These are phyloP conservation scores for Gaeumannomyces sp. DNA, from an alignment of 2,329 filamentous ascomycete genomes.

Conservation along the genomic window DNA sequence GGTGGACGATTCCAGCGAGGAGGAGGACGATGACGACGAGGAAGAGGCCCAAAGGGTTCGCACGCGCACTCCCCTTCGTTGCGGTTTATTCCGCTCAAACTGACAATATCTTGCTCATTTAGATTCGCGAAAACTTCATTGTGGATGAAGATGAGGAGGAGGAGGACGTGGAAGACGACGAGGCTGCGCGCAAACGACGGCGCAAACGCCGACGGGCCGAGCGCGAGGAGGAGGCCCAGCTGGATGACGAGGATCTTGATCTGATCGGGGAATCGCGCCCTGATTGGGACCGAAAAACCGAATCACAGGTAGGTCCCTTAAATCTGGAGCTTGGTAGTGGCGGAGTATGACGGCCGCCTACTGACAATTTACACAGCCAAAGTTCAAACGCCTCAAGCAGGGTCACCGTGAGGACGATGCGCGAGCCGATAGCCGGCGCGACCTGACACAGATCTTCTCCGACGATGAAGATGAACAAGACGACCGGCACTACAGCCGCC, in stretches of 20 bases:
- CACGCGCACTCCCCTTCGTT: conserved; percentile 5
- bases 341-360: background rate
- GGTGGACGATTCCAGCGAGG: conserved; percentile 81
- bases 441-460: conserved; percentile 88
- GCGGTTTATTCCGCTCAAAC: background rate
- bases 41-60: conserved; percentile 70
- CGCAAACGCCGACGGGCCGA: conserved; percentile 72
- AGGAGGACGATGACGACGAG: conserved; percentile 87
- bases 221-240: conserved; percentile 76
- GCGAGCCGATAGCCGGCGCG: conserved; percentile 57
- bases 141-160: conserved; percentile 86
- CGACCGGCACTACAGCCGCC: conserved; percentile 43
- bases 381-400: conserved; percentile 94
- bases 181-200: conserved; percentile 55
- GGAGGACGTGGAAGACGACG: conserved; percentile 62
- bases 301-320: conserved; percentile 57
- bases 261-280: conserved; percentile 80
- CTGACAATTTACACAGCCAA: conserved; percentile 48
- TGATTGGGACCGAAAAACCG: conserved; percentile 59
- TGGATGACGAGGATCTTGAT: conserved; percentile 95
- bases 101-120: conserved; percentile 10
- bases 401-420: conserved; percentile 74
- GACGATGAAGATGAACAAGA: conserved; percentile 79
- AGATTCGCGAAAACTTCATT: conserved; percentile 94
- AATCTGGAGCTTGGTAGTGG: background rate